Base-by-base conservation (phyloP, 2,329 filamentous ascomycete species). In the Scytalidium lignicola region DNA sequence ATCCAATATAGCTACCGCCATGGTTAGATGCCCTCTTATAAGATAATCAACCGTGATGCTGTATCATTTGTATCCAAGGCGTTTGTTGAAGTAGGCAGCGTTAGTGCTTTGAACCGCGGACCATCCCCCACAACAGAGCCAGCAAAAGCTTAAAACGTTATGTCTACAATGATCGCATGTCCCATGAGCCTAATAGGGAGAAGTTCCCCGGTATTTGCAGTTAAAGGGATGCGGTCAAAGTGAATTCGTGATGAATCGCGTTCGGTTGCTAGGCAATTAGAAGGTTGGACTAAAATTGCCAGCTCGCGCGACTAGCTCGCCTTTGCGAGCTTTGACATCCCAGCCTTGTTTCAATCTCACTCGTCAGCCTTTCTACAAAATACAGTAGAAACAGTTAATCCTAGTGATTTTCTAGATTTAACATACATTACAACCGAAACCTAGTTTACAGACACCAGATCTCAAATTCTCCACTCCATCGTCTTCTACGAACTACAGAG, bases 1-100 rank as follows among this genome's bases (percentile, higher is more conserved):
- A 71, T 92, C 87, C 62, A 90, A 70, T 57, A 69, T 73, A 55
- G 74, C 74, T 61, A 73, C 74, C 69, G 77, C 80, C 82, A 86
- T 86, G 57, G 58, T 71, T 62, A 51, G 41, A 26, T 47, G 19
- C 29, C 20, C 43, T 39, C 20, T 39, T 10, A 15, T 22, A 39
- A 46, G 19, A 39, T 23, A 56, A 60, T 62, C 41, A 58, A 58
- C 43, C 18, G 44, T 46, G 46, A 39, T 40, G 46, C 47, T 48
- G 29, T 41, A 20, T 49, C 52, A 23, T 47, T n/a, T 37, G 32
- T n/a, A n/a, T 28, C 26, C 8, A 10, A 37, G 32, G 32, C 20
- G 44, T 37, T n/a, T 17, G 32, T 37, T 17, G 15, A 7, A 9
- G 32, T 5, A 15, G 15, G 15, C 5, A 17, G 32, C n/a, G 32